Base-by-base conservation (phyloP, 257 asterid genomes). In the Plantago major region DNA sequence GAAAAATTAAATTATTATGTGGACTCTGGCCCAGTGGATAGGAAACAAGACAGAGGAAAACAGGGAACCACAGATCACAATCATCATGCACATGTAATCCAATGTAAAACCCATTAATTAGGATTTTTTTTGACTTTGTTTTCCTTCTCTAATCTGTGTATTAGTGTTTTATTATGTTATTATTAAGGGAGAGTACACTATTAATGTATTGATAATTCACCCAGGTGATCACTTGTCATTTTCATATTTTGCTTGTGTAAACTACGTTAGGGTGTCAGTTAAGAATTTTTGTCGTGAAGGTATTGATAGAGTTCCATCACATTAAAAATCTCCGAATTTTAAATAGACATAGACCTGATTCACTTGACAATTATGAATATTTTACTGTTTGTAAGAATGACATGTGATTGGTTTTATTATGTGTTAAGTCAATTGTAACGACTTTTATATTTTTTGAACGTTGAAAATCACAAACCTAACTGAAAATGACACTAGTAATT, bases 21-120 rank as follows among this genome's bases (percentile, higher is more conserved):
- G 60, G 75, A 19, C 43, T 33, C 40, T 61, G 67, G 63, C 42
- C 64, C 60, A 44, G 66, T 33, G 65, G 42, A 73, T 57, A 64
- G 76, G 81, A 71, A 49, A 62, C 82, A 82, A 26, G 5, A 44
- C 70, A 43, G 71, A 75, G 71, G 62, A 69, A 71, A 73, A 65
- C 68, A 65, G 69, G 81, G 78, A 80, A 65, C 51, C 17, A 63
- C 38, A 55, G 42, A 53, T 13, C 67, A 59, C 60, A 43, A 37
- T 33, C 73, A 50, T 66, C 55, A 50, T 49, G 63, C 51, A 64
- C 59, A 51, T 72, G 76, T 66, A 55, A 22, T 22, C 26, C 26
- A 22, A 22, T 22, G 26, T 22, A 22, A 22, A 74, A 69, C 44
- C 44, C 44, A n/a, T 69, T 42, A 66, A 51, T 65, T 68, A 68